Evolutionary conservation across 495 filamentous ascomycete genomes (phyloP).

Genomic region (Penicillium crystallinum): DNA sequence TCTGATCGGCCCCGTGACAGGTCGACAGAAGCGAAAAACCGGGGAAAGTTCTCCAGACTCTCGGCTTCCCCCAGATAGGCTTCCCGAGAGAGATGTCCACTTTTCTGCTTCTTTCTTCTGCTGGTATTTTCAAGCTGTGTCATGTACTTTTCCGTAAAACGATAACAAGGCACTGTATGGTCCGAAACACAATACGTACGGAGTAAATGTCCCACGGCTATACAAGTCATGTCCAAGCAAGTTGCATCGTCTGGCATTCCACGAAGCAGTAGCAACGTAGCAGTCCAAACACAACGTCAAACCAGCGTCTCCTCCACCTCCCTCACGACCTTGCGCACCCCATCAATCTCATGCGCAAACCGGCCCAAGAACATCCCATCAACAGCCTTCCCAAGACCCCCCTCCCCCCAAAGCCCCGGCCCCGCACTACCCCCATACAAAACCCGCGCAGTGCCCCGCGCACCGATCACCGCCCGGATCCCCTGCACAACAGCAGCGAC

Average conservation of each 20-base stretch:
- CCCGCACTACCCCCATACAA: conserved; percentile 79
- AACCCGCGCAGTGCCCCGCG: conserved; percentile 54
- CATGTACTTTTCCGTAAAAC: conserved; percentile 19
- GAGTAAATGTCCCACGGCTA: too few species aligned
- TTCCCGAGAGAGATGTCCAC: conserved; percentile 17
- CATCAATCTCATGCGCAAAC: conserved; percentile 70
- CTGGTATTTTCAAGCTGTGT: conserved; percentile 1
- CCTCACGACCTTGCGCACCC: conserved; percentile 59
- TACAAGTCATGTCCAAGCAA: too few species aligned
- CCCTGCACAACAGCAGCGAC: conserved; percentile 64
- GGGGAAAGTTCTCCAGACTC: conserved; percentile 1
- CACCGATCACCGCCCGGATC: conserved; percentile 45
- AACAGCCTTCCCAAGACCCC: conserved; percentile 56
- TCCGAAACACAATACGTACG: conserved; percentile 19
- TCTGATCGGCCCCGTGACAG: conserved; percentile 18
- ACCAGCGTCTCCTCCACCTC: conserved; percentile 55
- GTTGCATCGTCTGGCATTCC: too few species aligned
- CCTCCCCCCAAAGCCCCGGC: conserved; percentile 61
- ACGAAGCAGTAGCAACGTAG: too few species aligned
- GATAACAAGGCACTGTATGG: conserved; percentile 20
- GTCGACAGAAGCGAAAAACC: not conserved
- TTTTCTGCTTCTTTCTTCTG: not conserved
- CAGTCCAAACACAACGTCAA: not conserved
- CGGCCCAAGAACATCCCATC: conserved; percentile 80
- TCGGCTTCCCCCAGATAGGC: conserved; percentile 25